These are phyloP conservation scores for Didymella exigua DNA, from an alignment of 2,329 filamentous ascomycete species.

Conservation along the genomic window DNA sequence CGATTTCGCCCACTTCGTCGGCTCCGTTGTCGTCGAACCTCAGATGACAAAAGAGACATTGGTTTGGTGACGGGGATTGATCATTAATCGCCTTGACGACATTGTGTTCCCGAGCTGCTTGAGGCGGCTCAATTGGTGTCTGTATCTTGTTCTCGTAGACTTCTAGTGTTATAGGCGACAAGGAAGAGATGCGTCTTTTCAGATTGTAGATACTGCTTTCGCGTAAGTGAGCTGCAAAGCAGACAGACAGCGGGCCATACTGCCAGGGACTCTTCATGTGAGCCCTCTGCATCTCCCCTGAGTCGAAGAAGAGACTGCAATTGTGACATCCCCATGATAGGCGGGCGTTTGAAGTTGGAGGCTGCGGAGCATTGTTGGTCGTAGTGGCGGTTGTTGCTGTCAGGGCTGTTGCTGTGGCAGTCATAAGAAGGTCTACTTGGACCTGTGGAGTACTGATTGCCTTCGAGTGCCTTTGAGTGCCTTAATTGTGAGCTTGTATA, in stretches of 20 bases:
- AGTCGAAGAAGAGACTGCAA: background rate
- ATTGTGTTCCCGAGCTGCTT: background rate
- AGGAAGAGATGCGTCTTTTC: constrained; percentile 4
- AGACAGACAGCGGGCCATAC: background rate
- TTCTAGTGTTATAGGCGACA: background rate
- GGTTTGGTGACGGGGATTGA: background rate
- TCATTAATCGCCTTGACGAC: background rate
- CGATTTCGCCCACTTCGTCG: background rate
- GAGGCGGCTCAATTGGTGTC: background rate
- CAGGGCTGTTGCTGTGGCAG: background rate
- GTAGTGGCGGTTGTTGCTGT: background rate
- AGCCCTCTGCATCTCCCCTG: background rate
- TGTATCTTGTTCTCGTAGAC: background rate
- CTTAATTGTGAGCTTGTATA: background rate
- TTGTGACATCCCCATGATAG: background rate
- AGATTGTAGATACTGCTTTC: constrained; percentile 3
- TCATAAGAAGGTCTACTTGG: background rate
- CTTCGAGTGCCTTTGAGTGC: background rate
- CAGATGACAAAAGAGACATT: constrained; percentile 4
- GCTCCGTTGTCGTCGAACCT: background rate
- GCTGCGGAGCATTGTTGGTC: background rate
- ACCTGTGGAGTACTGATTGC: too few relatives aligned
- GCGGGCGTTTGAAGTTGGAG: background rate
- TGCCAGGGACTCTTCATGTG: constrained; percentile 12
- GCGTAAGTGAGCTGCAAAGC: background rate